Base-by-base conservation (phyloP, 495 filamentous ascomycete species). In the Podospora anserina region DNA sequence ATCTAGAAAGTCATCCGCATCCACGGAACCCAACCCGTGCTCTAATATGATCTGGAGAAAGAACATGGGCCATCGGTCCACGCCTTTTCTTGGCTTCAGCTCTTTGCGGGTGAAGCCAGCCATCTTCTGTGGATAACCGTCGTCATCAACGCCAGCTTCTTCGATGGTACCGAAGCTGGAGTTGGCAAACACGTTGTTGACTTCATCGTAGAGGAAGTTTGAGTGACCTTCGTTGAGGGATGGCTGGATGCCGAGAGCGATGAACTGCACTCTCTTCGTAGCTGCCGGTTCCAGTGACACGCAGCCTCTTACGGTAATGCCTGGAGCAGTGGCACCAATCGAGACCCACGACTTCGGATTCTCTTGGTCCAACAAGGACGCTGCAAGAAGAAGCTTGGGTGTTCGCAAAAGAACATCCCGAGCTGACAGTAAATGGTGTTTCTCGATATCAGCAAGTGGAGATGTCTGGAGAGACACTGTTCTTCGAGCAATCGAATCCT, bases 61-160 rank as follows among this genome's bases (percentile, higher is more conserved):
- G 71, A 97, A 98, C 91, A 95, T 96, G 2, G 94, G 93, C 90
- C 91, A 96, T 69, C 88, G 84, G 75, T 97, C 93, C 34, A 92
- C 80, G 0, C 87, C 86, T 75, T 91, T 94, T 20, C 82, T 82
- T 18, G 78, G 81, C 74, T 81, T 89, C 54, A 89, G 76, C 49
- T 90, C 87, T 68, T 80, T 83, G 39, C 78, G 80, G 0, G 86
- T 89, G 69, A 81, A 86, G 1, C 83, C 82, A 55, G 83, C 77
- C 68, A 71, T 67, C 79, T 83, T 69, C 39, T 19, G 53, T 5
- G 64, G 68, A 1, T 5, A 28, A 6, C 66, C 67, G 18, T 75
- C 71, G 3, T 77, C 72, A 26, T 75, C 72, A 26, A 79, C 69
- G 1, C 44, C 61, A 11, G 56, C 34, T 15, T 86, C 84, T 34